These are phyloP conservation scores for Guyanaporus albipodus DNA, from an alignment of 768 basidiomycete species.

Conservation along the genomic window DNA sequence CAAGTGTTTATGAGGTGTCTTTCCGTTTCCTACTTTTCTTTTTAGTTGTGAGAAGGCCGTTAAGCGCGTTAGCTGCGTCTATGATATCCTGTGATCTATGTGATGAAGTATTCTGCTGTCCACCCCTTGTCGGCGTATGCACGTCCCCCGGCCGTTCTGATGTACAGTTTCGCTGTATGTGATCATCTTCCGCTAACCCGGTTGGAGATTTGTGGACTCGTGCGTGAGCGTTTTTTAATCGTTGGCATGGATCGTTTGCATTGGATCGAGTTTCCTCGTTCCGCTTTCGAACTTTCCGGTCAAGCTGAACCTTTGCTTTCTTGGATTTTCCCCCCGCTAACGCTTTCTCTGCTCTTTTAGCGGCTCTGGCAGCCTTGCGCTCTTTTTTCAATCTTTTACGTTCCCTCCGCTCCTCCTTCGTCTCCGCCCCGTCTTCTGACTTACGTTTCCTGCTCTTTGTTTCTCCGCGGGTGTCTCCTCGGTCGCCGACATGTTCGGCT, in stretches of 20 bases:
- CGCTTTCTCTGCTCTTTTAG: conserved; percentile 8
- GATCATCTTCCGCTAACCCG: conserved; percentile 4
- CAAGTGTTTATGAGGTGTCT: conserved; percentile 11
- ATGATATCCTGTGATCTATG: neutral
- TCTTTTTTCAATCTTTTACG: conserved; percentile 25
- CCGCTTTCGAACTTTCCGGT: conserved; percentile 1
- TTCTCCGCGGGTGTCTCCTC: neutral
- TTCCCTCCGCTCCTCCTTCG: conserved; percentile 18
- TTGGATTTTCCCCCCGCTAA: neutral
- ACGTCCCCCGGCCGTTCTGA: neutral
- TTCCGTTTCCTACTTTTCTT: conserved; percentile 25
- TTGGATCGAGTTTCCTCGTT: neutral
- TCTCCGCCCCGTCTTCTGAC: conserved; percentile 5
- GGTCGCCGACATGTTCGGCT: neutral
- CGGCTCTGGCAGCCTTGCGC: conserved; percentile 15
- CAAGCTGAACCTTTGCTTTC: neutral
- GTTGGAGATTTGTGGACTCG: conserved; percentile 6
- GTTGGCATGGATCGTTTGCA: neutral
- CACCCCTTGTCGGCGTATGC: neutral
- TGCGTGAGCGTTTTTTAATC: conserved; percentile 9
- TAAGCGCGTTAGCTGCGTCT: neutral
- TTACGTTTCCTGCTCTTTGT: conserved; percentile 9
- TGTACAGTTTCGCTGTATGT: neutral
- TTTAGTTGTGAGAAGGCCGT: conserved; percentile 2
- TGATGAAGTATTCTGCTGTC: conserved; percentile 5